Evolutionary conservation across 768 basidiomycete species (phyloP).

Genomic region (Tricholomella constricta): DNA sequence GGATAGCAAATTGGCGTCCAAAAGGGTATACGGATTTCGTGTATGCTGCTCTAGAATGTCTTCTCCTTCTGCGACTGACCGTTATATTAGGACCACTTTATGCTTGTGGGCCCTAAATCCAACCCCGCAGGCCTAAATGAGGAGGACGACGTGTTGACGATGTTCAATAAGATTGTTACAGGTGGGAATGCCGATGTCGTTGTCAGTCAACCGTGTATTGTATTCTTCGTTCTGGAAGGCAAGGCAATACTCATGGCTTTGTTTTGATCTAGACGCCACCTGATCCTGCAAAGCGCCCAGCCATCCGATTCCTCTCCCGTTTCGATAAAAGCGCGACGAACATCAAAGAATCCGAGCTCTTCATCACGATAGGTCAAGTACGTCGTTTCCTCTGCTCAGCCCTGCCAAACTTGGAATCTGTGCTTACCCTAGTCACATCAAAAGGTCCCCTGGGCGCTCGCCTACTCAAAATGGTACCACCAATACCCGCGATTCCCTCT

Average conservation of each 20-base stretch:
- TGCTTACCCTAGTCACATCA: too few species aligned
- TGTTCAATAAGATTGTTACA: constrained; percentile 51
- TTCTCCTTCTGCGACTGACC: background rate
- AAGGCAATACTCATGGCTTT: too few species aligned
- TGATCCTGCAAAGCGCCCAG: constrained; percentile 22
- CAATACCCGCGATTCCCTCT: constrained; percentile 57
- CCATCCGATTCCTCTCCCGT: constrained; percentile 54
- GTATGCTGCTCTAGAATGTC: constrained; percentile 43
- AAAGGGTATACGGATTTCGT: constrained; percentile 45
- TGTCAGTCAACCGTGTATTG: too few species aligned
- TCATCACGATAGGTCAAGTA: constrained; percentile 52
- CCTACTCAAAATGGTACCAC: constrained; percentile 60
- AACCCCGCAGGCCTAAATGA: constrained; percentile 45
- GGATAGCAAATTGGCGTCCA: constrained; percentile 30
- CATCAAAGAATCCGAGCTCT: constrained; percentile 55
- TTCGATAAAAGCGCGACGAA: constrained; percentile 63
- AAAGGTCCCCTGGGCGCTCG: constrained; percentile 57
- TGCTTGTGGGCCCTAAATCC: constrained; percentile 47
- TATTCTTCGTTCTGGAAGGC: too few species aligned
- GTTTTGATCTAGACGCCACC: constrained; percentile 35
- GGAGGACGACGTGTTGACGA: constrained; percentile 32
- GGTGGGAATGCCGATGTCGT: constrained; percentile 43
- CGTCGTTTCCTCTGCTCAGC: too few species aligned
- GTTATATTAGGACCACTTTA: constrained; percentile 48
- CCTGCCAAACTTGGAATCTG: too few species aligned